Base-by-base conservation (phyloP, 148 eudicot genomes). In the Amaranthus hypochondriacus region DNA sequence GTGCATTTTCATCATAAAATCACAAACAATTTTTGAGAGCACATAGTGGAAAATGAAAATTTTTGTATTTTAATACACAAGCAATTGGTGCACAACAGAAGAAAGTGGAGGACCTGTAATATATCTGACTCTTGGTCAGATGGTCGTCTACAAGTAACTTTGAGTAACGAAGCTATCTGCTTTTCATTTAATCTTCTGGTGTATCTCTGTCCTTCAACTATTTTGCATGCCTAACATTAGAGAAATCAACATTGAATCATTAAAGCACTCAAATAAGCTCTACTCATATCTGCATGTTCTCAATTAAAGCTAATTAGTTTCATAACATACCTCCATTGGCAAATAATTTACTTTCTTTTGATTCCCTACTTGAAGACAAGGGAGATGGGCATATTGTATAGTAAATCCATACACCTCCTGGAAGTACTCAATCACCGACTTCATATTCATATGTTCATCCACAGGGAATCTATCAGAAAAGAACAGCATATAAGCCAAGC, bases 341-440 rank as follows among this genome's bases (percentile, higher is more conserved):
- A 90, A 78, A 85, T 88, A 90, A 66, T 90, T 90, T 44, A 85
- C 87, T 68, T 88, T 90, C 84, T 81, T 87, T 62, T 83, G 86
- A 74, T 85, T 90, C 57, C 96, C 96, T 8, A 88, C 92, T 88
- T 83, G 92, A 72, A 90, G 89, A 78, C 96, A 90, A 76, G 96
- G 96, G 43, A 88, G 84, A 54, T 88, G 96, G 18, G 87, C 60
- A 75, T 90, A 80, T 72, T 73, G 89, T 42, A 90, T 86, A 60
- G 90, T 82, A 71, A 82, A 90, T 8, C 92, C 92, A 71, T 90
- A 90, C 72, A 88, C 84, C 79, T 90, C 96, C 70, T 82, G 86
- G 69, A 90, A 90, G 78, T 90, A 90, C 55, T 90, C 90, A 53
- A 85, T 81, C 65, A 90, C 96, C 0, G 92, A 90, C 70, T 88